phyloP scores from a whole-genome alignment of 2,329 filamentous ascomycete species.

The Colletotrichum abscissum region DNA sequence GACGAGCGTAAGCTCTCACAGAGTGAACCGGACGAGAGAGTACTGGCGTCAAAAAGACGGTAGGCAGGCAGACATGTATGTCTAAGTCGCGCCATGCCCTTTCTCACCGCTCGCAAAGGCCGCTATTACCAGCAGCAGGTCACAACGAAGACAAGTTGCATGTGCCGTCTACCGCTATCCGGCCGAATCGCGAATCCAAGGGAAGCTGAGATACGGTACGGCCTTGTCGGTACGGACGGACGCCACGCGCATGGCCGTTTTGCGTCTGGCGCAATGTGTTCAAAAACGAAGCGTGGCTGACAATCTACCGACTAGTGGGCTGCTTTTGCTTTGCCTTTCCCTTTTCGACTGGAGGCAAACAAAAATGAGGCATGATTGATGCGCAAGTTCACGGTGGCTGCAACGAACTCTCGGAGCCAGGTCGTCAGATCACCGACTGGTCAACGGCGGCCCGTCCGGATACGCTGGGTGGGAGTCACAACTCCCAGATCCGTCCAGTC shows the following conservation, averaged over 20 bases:
- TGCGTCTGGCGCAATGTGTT: constrained; percentile 10
- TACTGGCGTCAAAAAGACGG: neutral
- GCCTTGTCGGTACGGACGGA: neutral
- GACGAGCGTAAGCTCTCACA: neutral
- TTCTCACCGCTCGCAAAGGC: constrained; percentile 2
- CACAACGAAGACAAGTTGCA: neutral
- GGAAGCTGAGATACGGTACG: neutral
- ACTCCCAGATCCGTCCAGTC: neutral
- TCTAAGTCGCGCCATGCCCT: neutral
- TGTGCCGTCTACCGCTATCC: neutral
- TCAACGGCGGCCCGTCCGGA: neutral
- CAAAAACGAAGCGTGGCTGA: constrained; percentile 6
- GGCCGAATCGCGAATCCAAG: neutral
- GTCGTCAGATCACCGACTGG: constrained; percentile 4
- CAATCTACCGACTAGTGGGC: neutral
- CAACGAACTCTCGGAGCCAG: neutral
- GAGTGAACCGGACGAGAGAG: neutral
- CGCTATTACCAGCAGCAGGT: neutral
- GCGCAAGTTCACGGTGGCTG: constrained; percentile 13
- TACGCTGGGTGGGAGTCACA: constrained; percentile 1
- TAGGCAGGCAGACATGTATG: neutral
- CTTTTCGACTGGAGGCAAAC: neutral
- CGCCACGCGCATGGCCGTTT: constrained; percentile 16
- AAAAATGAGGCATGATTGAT: neutral
- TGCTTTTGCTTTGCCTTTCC: neutral